These are phyloP conservation scores for Mycogone perniciosa DNA, from an alignment of 2,329 filamentous ascomycete genomes.

Conservation along the genomic window DNA sequence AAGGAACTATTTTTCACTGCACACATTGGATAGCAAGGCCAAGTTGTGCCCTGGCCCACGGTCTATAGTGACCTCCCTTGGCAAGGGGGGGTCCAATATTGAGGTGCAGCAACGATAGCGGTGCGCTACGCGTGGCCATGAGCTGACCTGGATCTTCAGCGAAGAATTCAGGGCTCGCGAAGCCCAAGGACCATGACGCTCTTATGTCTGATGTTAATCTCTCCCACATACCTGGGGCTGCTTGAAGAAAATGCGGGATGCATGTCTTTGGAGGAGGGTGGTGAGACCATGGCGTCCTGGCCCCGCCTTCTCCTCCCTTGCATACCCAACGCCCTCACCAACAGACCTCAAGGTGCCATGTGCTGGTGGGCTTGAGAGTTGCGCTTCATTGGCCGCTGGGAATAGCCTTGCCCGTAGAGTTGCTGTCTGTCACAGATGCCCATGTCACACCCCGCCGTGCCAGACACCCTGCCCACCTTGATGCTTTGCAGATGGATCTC, in stretches of 20 bases:
- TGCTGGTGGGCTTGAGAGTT: slow-evolving; percentile 24
- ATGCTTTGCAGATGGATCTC: slow-evolving; percentile 29
- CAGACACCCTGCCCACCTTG: slow-evolving; percentile 11
- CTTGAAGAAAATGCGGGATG: slow-evolving; percentile 14
- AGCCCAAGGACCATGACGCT: slow-evolving; percentile 19
- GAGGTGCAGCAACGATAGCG: slow-evolving; percentile 4
- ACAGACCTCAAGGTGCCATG: slow-evolving; percentile 30
- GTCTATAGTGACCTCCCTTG: slow-evolving; percentile 18
- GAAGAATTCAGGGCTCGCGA: slow-evolving; percentile 24
- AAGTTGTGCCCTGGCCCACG: slow-evolving; percentile 11
- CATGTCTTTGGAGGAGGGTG: slow-evolving; percentile 14
- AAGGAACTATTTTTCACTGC: slow-evolving; percentile 14
- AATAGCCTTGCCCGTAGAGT: slow-evolving; percentile 20
- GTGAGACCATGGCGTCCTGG: slow-evolving; percentile 22
- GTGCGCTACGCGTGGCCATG: slow-evolving; percentile 6
- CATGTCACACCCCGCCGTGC: slow-evolving; percentile 17
- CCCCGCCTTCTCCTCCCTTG: slow-evolving; percentile 31
- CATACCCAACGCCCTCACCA: slow-evolving; percentile 29
- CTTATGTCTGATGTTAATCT: slow-evolving; percentile 36
- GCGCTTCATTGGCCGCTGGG: slow-evolving; percentile 24
- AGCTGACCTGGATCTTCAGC: slow-evolving; percentile 16
- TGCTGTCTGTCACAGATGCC: slow-evolving; percentile 19
- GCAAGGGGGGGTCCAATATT: slow-evolving; percentile 12
- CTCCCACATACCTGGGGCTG: slow-evolving; percentile 32
- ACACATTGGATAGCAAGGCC: slow-evolving; percentile 11